Evolutionary conservation across 2,329 filamentous ascomycete species (phyloP).

Genomic region (Ophiostoma fasciatum): DNA sequence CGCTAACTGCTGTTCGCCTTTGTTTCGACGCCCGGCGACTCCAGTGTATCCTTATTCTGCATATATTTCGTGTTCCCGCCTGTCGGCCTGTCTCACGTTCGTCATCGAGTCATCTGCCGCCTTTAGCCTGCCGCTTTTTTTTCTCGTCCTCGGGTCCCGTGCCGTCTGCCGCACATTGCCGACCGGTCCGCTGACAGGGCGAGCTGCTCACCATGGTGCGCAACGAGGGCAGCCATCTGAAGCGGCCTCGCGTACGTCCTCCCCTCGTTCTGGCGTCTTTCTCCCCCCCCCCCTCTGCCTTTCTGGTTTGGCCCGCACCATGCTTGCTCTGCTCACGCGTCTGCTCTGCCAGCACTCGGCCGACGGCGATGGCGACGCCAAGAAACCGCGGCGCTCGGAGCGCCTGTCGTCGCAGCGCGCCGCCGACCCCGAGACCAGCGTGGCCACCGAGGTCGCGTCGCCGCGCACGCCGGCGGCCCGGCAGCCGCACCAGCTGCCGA

Average conservation of each 20-base stretch:
- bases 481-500: conserved; percentile 53
- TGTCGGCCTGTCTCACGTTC: too few relatives aligned
- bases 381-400: conserved; percentile 72
- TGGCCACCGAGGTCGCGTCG: conserved; percentile 2
- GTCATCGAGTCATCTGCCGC: too few relatives aligned
- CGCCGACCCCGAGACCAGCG: conserved; percentile 11
- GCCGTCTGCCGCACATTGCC: too few relatives aligned
- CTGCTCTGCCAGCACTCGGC: conserved; percentile 41
- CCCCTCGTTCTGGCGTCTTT: not conserved
- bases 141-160: too few relatives aligned
- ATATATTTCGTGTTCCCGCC: too few relatives aligned
- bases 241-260: conserved; percentile 16
- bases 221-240: conserved; percentile 17
- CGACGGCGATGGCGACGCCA: conserved; percentile 48
- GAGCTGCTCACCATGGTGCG: conserved; percentile 10
- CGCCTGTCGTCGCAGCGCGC: conserved; percentile 48
- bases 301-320: too few relatives aligned
- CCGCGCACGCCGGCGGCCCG: not conserved
- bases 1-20: too few relatives aligned
- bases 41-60: too few relatives aligned
- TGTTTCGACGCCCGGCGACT: too few relatives aligned
- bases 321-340: not conserved
- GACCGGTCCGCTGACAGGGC: too few relatives aligned
- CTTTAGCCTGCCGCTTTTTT: too few relatives aligned
- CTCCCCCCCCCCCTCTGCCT: not conserved